Percentiles rank a stretch among this genome's conserved stretches.
Evolutionary conservation across 2,329 filamentous ascomycete species (phyloP).

Genomic region (Rugonectria rugulosa): DNA sequence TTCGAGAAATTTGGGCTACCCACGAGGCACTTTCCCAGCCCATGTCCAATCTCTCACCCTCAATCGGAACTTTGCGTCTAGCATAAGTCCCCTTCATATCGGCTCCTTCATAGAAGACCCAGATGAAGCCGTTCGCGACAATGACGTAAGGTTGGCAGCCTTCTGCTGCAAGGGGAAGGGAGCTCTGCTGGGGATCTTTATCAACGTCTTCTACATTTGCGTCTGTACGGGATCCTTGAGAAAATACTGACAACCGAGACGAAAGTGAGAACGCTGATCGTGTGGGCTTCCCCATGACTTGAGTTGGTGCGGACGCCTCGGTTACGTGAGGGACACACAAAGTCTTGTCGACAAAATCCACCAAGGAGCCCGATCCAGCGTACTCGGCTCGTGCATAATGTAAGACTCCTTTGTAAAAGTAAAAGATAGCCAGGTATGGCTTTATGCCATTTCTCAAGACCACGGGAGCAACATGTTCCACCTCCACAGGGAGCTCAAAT

Average conservation of each 20-base stretch:
- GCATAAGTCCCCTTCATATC: constrained; percentile 4
- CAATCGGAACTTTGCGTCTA: background rate
- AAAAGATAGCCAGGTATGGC: background rate
- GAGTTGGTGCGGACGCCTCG: background rate
- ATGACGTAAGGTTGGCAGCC: constrained; percentile 6
- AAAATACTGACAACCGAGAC: background rate
- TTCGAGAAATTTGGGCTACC: background rate
- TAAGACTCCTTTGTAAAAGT: background rate
- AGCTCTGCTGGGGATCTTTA: background rate
- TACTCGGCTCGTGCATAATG: background rate
- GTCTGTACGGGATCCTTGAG: background rate
- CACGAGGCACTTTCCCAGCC: constrained; percentile 8
- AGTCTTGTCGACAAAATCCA: background rate
- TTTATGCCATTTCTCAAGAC: background rate
- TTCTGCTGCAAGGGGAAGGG: background rate
- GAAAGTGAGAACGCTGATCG: background rate
- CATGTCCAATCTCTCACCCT: background rate
- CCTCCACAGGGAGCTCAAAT: constrained; percentile 3
- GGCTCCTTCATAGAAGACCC: constrained; percentile 13
- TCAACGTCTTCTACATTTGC: background rate
- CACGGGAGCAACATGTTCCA: background rate
- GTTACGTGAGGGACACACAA: background rate
- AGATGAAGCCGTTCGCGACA: background rate
- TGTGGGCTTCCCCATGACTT: background rate
- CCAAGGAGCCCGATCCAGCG: constrained; percentile 6